phyloP scores from a whole-genome alignment of 2,329 filamentous ascomycete species.

The Aspergillus sp. region DNA sequence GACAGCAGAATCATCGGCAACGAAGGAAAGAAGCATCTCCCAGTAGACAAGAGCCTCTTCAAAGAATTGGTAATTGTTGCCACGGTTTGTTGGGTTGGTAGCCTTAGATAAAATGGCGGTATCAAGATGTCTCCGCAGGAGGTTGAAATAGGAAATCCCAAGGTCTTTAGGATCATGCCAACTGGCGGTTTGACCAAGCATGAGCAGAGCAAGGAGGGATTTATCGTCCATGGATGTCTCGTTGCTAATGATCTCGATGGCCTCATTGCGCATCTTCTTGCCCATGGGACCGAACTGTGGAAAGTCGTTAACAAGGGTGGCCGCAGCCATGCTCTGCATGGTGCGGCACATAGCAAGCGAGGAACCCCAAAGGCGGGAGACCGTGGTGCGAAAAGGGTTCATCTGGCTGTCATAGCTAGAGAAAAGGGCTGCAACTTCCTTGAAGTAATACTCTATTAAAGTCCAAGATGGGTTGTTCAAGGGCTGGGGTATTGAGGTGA shows the following conservation, averaged over 20 bases:
- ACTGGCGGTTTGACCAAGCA: slow-evolving; percentile 59
- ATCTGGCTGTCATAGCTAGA: slow-evolving; percentile 64
- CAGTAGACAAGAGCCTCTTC: slow-evolving; percentile 58
- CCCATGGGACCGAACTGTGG: slow-evolving; percentile 53
- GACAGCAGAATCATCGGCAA: slow-evolving; percentile 41
- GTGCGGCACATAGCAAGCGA: slow-evolving; percentile 60
- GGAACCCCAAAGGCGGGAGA: slow-evolving; percentile 58
- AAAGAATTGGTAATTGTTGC: slow-evolving; percentile 54
- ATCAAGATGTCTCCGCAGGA: slow-evolving; percentile 43
- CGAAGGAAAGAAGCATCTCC: slow-evolving; percentile 60
- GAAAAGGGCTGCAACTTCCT: slow-evolving; percentile 60
- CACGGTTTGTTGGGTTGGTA: slow-evolving; percentile 16
- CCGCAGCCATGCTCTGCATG: slow-evolving; percentile 65
- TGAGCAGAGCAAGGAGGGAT: slow-evolving; percentile 57
- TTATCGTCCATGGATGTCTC: slow-evolving; percentile 52
- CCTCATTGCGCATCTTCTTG: slow-evolving; percentile 53
- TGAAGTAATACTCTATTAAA: slow-evolving; percentile 64
- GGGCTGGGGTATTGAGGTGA: slow-evolving; percentile 38
- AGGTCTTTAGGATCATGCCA: slow-evolving; percentile 60
- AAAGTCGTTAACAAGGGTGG: slow-evolving; percentile 59
- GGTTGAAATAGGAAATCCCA: slow-evolving; percentile 53
- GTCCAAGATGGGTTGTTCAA: slow-evolving; percentile 54
- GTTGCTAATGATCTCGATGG: slow-evolving; percentile 51
- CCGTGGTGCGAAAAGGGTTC: slow-evolving; percentile 61
- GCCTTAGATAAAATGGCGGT: slow-evolving; percentile 32